A percentile compares a stretch with the other conserved stretches of the same genome.
Evolutionary conservation across 2,329 filamentous ascomycete genomes (phyloP).

Genomic region (Paecilomyces sp.): DNA sequence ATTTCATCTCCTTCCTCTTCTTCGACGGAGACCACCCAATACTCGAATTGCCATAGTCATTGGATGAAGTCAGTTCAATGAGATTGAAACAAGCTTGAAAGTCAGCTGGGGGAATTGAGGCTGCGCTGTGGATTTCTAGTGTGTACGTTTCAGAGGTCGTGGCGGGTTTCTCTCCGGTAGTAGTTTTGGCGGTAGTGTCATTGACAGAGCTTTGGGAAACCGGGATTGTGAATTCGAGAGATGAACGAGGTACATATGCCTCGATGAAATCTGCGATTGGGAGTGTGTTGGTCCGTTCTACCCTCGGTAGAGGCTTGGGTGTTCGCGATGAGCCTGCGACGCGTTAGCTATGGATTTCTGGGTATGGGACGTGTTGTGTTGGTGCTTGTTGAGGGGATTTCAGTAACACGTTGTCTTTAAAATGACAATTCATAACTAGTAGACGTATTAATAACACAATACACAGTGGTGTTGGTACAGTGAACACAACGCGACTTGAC

Average conservation of each 20-base stretch:
- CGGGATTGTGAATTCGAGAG: slow-evolving; percentile 7
- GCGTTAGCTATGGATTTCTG: not conserved
- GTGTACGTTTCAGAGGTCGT: slow-evolving; percentile 4
- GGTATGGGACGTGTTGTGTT: not conserved
- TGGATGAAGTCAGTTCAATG: slow-evolving; percentile 47
- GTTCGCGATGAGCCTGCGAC: slow-evolving; percentile 9
- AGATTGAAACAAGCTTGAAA: slow-evolving; percentile 47
- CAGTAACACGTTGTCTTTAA: not conserved
- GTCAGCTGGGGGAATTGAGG: slow-evolving; percentile 30
- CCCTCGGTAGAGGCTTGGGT: slow-evolving; percentile 19
- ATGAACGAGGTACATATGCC: slow-evolving; percentile 20
- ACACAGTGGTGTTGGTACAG: not conserved
- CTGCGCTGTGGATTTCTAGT: slow-evolving; percentile 26
- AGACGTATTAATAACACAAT: not conserved
- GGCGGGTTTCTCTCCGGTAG: not conserved
- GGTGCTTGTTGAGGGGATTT: not conserved
- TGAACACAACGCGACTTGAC: not conserved
- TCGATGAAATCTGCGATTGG: slow-evolving; percentile 30
- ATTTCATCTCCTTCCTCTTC: slow-evolving; percentile 52
- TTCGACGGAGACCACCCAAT: slow-evolving; percentile 48
- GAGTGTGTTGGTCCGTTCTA: slow-evolving; percentile 38
- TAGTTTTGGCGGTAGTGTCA: slow-evolving; percentile 2
- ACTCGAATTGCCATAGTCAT: slow-evolving; percentile 45
- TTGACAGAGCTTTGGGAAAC: slow-evolving; percentile 3
- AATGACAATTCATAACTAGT: not conserved